Evolutionary conservation across 306 rosid genomes (phyloP).

Genomic region (Macrotyloma uniflorum): DNA sequence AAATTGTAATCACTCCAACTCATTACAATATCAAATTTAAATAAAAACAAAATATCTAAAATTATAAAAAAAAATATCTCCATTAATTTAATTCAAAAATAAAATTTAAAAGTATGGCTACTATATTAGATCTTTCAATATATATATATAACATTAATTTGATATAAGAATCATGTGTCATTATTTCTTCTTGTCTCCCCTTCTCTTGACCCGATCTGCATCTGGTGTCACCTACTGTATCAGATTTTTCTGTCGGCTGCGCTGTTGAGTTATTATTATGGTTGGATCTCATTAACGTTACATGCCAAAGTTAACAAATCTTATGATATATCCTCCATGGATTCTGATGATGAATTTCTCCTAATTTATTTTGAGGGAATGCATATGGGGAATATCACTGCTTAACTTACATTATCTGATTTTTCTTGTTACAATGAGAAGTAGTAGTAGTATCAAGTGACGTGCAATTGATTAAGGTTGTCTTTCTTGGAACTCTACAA

Average conservation of each 20-base stretch:
- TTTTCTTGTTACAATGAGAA: neutral
- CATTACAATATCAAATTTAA: too few relatives aligned
- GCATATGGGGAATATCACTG: conserved; percentile 11
- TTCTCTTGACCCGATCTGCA: neutral
- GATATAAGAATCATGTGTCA: neutral
- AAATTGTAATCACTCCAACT: too few relatives aligned
- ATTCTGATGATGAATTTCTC: neutral
- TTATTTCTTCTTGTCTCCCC: neutral
- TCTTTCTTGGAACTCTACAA: neutral
- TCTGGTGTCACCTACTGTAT: neutral
- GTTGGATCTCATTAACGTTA: neutral
- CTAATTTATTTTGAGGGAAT: neutral
- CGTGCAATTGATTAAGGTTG: neutral
- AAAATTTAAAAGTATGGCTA: too few relatives aligned
- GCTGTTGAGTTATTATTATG: neutral
- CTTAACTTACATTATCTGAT: neutral
- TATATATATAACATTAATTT: too few relatives aligned
- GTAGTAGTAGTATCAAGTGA: neutral
- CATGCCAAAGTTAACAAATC: neutral
- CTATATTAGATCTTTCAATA: too few relatives aligned
- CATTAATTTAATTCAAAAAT: too few relatives aligned
- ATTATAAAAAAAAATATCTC: too few relatives aligned
- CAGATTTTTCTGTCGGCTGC: neutral
- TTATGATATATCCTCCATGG: neutral
- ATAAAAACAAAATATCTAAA: too few relatives aligned